Base-by-base conservation (phyloP, 2,329 filamentous ascomycete genomes). In the Colletotrichum tanaceti region DNA sequence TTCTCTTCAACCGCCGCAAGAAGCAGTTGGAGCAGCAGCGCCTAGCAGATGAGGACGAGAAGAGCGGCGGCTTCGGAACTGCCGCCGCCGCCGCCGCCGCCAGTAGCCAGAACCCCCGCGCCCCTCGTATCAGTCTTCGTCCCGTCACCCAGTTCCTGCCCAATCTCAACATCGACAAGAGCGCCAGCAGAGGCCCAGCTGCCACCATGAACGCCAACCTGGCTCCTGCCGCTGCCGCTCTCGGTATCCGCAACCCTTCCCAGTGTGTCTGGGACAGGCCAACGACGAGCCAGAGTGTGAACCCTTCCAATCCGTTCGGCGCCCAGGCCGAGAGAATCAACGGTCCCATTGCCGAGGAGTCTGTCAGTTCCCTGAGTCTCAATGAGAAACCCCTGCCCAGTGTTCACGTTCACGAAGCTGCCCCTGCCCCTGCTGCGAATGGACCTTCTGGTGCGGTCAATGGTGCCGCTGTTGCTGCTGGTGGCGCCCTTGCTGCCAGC, bases 61-160 rank as follows among this genome's bases (percentile, higher is more conserved):
- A 94, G 80, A 75, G 81, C 63, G 77, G 82, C 65, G 79, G 80
- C 4, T 79, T 80, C 52, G 77, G 76, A 57, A 78, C 78, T 49
- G 74, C 73, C 58, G 74, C 74, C 38, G 52, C 60, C 5, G 70
- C 59, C 22, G 74, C 74, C 38, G 52, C 60, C 5, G 70, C 59
- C 22, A 65, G 71, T n/a, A 49, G 78, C 80, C 63, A 82, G 77
- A 72, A 86, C 82, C 71, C 81, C 78, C 71, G 83, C 84, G 90
- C 94, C 52, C 93, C 94, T n/a, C 91, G 91, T 71, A 86, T 98
- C 70, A 97, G 93, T 75, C 85, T 97, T 62, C 91, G 93, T 58
- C 94, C 94, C 3, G 87, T 96, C 57, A 95, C 93, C 47, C 90
- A 96, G 74, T 94, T 97, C 80, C 85, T 93, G 46, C 92, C 93